Evolutionary conservation across 208 protist genomes (phyloP).

Genomic region (Leishmania mexicana): DNA sequence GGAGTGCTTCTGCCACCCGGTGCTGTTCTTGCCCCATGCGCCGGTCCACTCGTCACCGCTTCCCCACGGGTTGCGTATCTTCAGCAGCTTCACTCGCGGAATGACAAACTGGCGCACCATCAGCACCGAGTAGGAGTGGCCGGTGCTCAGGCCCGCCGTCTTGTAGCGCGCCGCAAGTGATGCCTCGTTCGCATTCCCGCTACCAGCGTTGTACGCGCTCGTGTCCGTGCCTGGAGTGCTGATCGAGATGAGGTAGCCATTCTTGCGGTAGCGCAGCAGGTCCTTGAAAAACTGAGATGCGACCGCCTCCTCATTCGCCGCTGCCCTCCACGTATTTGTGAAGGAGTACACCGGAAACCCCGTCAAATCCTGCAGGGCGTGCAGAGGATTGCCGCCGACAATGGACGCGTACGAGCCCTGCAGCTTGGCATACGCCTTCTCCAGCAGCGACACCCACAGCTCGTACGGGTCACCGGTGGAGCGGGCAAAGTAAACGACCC

Average conservation of each 20-base stretch:
- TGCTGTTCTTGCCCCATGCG: conserved; percentile 38
- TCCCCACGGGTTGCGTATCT: conserved; percentile 45
- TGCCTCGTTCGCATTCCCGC: conserved; percentile 17
- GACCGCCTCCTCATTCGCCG: conserved; percentile 19
- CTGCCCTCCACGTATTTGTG: conserved; percentile 43
- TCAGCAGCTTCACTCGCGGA: conserved; percentile 39
- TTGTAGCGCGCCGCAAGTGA: conserved; percentile 31
- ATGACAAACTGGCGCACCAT: conserved; percentile 35
- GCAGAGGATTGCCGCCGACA: conserved; percentile 47
- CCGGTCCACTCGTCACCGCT: conserved; percentile 40
- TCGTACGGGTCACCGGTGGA: conserved; percentile 44
- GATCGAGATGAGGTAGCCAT: conserved; percentile 42
- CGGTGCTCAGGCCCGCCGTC: conserved; percentile 32
- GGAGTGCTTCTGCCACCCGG: conserved; percentile 35
- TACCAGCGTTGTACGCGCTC: conserved; percentile 31
- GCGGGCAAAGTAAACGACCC: conserved; percentile 37
- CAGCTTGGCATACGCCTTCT: conserved; percentile 91
- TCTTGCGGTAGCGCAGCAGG: conserved; percentile 23
- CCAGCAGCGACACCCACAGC: conserved; percentile 74
- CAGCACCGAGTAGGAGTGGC: conserved; percentile 48
- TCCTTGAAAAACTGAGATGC: conserved; percentile 31
- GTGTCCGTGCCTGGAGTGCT: conserved; percentile 39
- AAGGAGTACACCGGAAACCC: conserved; percentile 53
- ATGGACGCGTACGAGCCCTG: conserved; percentile 71
- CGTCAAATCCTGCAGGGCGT: conserved; percentile 66